Percentiles rank a stretch among this genome's conserved stretches.
Conservation (phyloP, 768 basidiomycete genomes). For the Ramaria rubella region DNA sequence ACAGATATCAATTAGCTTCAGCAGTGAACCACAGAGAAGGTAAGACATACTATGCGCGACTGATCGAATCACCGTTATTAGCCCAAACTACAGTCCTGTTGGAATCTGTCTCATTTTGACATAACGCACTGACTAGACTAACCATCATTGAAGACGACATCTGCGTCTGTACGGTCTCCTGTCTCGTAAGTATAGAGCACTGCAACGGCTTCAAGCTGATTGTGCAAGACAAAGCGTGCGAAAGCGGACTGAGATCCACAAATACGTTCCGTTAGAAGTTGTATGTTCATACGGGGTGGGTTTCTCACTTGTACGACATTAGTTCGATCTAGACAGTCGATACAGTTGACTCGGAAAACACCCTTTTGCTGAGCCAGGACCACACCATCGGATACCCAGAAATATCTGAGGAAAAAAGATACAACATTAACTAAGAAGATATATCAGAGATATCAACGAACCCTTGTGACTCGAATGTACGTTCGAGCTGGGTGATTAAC, state of each 20-base stretch:
- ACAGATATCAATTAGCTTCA: conserved; percentile 15
- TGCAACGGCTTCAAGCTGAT: conserved; percentile 68
- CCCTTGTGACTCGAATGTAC: conserved; percentile 77
- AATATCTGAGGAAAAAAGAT: conserved; percentile 43
- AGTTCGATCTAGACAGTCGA: conserved; percentile 92
- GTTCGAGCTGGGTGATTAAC: conserved; percentile 62
- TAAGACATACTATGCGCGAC: conserved; percentile 67
- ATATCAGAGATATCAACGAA: conserved; percentile 25
- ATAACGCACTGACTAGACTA: conserved; percentile 12
- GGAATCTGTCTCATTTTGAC: not conserved
- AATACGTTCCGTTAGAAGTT: conserved; percentile 8
- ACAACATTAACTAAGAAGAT: not conserved
- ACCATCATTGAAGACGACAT: conserved; percentile 78
- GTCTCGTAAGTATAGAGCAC: conserved; percentile 48
- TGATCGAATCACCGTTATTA: conserved; percentile 95
- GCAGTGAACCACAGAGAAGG: not conserved
- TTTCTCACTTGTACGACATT: conserved; percentile 79
- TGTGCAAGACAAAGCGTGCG: conserved; percentile 72
- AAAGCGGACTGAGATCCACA: conserved; percentile 70
- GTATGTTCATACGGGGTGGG: not conserved
- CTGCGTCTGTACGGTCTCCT: conserved; percentile 49
- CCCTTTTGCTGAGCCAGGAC: conserved; percentile 79
- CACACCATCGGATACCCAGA: conserved; percentile 69
- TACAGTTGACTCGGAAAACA: conserved; percentile 87
- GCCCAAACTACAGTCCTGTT: conserved; percentile 68